Percentiles rank a stretch among this genome's conserved stretches.
Conservation (phyloP, 202 grass and related monocot species). For the Tripidium arundinaceum region DNA sequence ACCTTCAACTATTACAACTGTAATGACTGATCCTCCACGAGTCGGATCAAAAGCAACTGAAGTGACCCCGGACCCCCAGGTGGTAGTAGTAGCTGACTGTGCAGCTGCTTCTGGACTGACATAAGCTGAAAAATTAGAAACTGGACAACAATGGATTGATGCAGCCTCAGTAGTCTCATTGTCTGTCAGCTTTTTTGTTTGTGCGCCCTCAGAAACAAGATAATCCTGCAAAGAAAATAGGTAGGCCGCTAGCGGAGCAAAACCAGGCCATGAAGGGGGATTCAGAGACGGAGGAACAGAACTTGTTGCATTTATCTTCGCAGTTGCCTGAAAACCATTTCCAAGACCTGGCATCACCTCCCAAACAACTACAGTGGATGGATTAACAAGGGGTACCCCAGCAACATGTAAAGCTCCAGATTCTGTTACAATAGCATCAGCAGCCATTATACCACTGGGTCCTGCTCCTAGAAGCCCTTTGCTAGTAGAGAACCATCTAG, state of each 20-base stretch:
- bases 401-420: conserved; percentile 90
- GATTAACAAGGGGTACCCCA: conserved; percentile 98
- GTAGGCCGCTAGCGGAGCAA: conserved; percentile 77
- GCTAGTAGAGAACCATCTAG: conserved; percentile 96
- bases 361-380: conserved; percentile 99
- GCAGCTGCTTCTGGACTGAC: conserved; percentile 97
- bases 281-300: conserved; percentile 78
- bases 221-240: conserved; percentile 90
- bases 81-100: conserved; percentile 92
- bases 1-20: conserved; percentile 99
- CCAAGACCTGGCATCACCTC: conserved; percentile 98
- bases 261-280: conserved; percentile 78
- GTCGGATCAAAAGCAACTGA: conserved; percentile 99
- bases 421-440: conserved; percentile 95
- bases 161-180: conserved; percentile 61
- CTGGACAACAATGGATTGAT: conserved; percentile 96
- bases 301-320: conserved; percentile 72
- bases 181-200: conserved; percentile 63
- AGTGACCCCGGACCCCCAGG: conserved; percentile 97
- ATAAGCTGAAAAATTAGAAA: conserved; percentile 99
- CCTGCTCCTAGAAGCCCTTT: conserved; percentile 96
- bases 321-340: conserved; percentile 78
- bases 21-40: conserved; percentile 81
- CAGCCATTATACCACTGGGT: conserved; percentile 97
- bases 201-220: conserved; percentile 67